Evolutionary conservation across 2,329 filamentous ascomycete genomes (phyloP).

Genomic region (Exutisphaerella laricina): DNA sequence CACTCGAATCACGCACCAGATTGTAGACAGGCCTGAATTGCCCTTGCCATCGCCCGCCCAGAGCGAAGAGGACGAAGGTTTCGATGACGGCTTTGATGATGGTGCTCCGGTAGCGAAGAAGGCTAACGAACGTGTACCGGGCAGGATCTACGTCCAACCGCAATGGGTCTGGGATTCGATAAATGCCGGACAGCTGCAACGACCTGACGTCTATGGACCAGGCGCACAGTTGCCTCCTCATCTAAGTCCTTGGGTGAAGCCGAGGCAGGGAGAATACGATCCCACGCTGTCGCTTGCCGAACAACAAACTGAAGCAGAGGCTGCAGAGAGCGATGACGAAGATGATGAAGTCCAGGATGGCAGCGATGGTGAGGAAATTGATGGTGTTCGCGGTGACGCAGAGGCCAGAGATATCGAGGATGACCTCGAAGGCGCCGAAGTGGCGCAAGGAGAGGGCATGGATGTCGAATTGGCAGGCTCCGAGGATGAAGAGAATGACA

Average conservation of each 20-base stretch:
- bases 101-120: slow-evolving; percentile 48
- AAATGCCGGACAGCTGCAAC: slow-evolving; percentile 84
- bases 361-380: slow-evolving; percentile 35
- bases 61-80: slow-evolving; percentile 38
- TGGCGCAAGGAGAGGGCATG: slow-evolving; percentile 40
- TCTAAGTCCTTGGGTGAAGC: slow-evolving; percentile 91
- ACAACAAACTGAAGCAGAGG: slow-evolving; percentile 82
- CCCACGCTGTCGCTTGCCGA: slow-evolving; percentile 79
- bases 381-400: slow-evolving; percentile 31
- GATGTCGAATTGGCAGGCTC: slow-evolving; percentile 39
- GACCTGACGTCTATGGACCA: slow-evolving; percentile 81
- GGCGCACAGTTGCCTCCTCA: slow-evolving; percentile 88
- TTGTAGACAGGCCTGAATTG: slow-evolving; percentile 82
- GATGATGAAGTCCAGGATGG: slow-evolving; percentile 49
- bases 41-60: slow-evolving; percentile 39
- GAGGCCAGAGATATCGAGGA: slow-evolving; percentile 36
- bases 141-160: slow-evolving; percentile 86
- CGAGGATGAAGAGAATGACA: slow-evolving; percentile 39
- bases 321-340: slow-evolving; percentile 49
- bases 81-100: slow-evolving; percentile 55
- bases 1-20: slow-evolving; percentile 87
- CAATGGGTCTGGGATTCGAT: slow-evolving; percentile 99
- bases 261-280: slow-evolving; percentile 81
- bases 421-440: slow-evolving; percentile 22
- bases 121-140: slow-evolving; percentile 70